Base-by-base conservation (phyloP, 768 basidiomycete genomes). In the Naganishia vaughanmartiniae region DNA sequence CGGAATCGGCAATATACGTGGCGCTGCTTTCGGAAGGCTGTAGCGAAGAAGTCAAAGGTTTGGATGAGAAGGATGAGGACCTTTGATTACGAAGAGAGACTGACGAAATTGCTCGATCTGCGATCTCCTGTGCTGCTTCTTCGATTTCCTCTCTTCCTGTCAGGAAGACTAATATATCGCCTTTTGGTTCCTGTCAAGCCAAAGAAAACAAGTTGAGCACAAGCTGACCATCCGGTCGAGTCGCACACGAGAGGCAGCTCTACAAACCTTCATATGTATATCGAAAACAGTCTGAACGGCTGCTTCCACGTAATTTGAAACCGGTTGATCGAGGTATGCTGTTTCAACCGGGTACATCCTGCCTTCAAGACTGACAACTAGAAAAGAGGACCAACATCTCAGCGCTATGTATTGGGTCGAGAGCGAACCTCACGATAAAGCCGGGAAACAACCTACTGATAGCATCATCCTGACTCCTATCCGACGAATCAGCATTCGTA, bases 71-170 rank as follows among this genome's bases (percentile, higher is more conserved):
- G 4, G 51, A 57, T 39, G 51, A 1, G 14, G 54, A 26, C 11
- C 4, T 10, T 31, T n/a, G 45, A 4, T 51, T 36, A 17, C 28
- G 15, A 2, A 31, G 66, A 66, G 71, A 77, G 39, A 79, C 84
- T 65, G 75, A 90, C 93, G 86, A 87, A 65, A 89, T 88, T 30
- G 92, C 76, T 70, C 91, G 84, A 75, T 96, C 93, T 0, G 89
- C 83, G 14, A 97, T 82, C 69, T 87, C 87, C 72, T 94, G 89
- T 24, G 94, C 79, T 71, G 90, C 93, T 53, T 87, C 85, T 48
- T 98, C 93, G 57, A 99, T 99, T 77, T 99, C 96, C 79, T 99
- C 96, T 39, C 95, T 84, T 10, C 96, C 96, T 0, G 96, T 95
- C 67, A 99, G 79, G 78, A 99, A 99, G 0, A 98, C 87, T 28